Evolutionary conservation across 2,329 filamentous ascomycete species (phyloP).

Genomic region (Colletotrichum tofieldiae): DNA sequence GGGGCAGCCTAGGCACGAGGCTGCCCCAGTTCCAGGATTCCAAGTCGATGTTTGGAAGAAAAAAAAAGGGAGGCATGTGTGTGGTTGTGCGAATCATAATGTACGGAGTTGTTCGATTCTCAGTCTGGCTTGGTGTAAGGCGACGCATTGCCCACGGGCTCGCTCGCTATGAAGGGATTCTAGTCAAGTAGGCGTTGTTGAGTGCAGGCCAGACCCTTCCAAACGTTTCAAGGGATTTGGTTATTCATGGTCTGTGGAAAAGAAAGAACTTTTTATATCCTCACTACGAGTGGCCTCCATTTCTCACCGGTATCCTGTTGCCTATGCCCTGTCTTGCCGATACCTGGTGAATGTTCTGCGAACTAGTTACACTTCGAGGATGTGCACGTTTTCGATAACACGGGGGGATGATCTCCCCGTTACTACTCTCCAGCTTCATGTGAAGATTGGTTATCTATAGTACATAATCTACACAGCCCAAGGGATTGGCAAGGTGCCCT

Average conservation of each 20-base stretch:
- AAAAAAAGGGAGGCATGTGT: constrained; percentile 28
- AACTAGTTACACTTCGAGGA: not conserved
- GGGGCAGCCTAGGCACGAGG: constrained; percentile 11
- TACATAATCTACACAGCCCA: not conserved
- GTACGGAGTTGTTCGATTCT: constrained; percentile 44
- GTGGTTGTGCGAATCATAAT: constrained; percentile 40
- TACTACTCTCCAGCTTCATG: not conserved
- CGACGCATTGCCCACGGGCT: constrained; percentile 41
- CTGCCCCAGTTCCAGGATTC: constrained; percentile 9
- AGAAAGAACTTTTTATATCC: constrained; percentile 8
- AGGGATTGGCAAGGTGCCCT: not conserved
- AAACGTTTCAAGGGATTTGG: constrained; percentile 28
- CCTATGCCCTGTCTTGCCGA: not conserved
- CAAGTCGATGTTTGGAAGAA: constrained; percentile 9
- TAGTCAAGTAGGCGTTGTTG: constrained; percentile 37
- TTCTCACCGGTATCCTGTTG: too few species aligned
- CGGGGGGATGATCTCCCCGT: too few species aligned
- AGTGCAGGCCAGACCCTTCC: constrained; percentile 11
- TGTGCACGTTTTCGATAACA: too few species aligned
- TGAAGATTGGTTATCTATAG: not conserved
- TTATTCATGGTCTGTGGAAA: constrained; percentile 26
- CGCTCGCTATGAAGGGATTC: constrained; percentile 37
- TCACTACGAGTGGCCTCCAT: not conserved
- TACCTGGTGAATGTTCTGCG: too few species aligned
- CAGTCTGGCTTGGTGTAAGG: constrained; percentile 36